Percentiles rank a stretch among this genome's conserved stretches.
Evolutionary conservation across 495 filamentous ascomycete species (phyloP).

Genomic region (Parathielavia appendiculata): DNA sequence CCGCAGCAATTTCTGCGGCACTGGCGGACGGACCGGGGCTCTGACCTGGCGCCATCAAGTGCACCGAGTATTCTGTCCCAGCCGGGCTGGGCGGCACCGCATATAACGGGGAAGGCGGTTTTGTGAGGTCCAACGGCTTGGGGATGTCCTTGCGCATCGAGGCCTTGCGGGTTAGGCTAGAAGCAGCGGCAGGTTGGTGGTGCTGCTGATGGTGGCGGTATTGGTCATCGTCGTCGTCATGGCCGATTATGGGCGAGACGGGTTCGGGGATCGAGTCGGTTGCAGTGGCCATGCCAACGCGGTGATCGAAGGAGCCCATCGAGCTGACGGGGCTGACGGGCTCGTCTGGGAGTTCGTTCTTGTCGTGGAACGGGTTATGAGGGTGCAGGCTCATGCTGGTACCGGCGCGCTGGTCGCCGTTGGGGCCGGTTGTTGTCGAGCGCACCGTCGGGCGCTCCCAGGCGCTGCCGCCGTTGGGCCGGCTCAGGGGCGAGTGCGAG

Average conservation of each 20-base stretch:
- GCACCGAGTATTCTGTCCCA: conserved; percentile 54
- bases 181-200: conserved; percentile 25
- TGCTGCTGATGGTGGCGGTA: background rate
- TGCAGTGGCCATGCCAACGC: conserved; percentile 33
- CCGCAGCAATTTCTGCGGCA: conserved; percentile 50
- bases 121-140: conserved; percentile 49
- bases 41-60: conserved; percentile 47
- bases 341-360: conserved; percentile 35
- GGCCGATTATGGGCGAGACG: conserved; percentile 28
- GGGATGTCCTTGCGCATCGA: conserved; percentile 42
- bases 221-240: conserved; percentile 25
- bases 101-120: conserved; percentile 27
- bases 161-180: conserved; percentile 40
- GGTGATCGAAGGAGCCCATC: conserved; percentile 38
- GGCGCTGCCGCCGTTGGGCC: conserved; percentile 32
- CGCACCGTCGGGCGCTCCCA: conserved; percentile 37
- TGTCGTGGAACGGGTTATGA: conserved; percentile 49
- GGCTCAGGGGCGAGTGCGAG: conserved; percentile 28
- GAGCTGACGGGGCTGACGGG: conserved; percentile 27
- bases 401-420: conserved; percentile 31
- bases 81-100: conserved; percentile 52
- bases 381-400: conserved; percentile 45
- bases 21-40: conserved; percentile 40
- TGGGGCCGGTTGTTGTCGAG: conserved; percentile 19
- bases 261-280: conserved; percentile 28